A percentile compares a stretch with the other conserved stretches of the same genome.
phyloP scores from a whole-genome alignment of 2,329 filamentous ascomycete species.

The Drechslera avenae region DNA sequence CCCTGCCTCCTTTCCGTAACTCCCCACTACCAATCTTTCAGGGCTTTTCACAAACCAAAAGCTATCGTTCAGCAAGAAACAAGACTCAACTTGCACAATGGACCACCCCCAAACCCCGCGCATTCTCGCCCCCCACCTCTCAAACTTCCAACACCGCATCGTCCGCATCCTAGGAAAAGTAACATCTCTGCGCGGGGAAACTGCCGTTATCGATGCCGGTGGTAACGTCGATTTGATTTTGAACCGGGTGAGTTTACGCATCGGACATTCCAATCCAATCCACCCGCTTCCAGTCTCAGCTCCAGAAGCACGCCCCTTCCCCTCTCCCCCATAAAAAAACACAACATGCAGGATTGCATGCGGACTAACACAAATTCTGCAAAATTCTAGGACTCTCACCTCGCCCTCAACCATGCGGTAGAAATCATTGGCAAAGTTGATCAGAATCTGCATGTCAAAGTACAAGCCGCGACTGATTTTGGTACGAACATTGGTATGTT shows the following conservation, averaged over 20 bases:
- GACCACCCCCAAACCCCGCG: constrained; percentile 67
- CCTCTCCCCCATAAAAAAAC: too few relatives aligned
- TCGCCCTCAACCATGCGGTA: constrained; percentile 70
- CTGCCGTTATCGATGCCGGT: constrained; percentile 77
- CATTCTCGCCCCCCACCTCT: constrained; percentile 79
- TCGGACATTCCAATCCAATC: too few relatives aligned
- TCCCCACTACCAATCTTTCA: not conserved
- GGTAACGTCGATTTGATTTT: constrained; percentile 76
- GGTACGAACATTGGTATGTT: constrained; percentile 70
- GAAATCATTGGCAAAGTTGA: constrained; percentile 84
- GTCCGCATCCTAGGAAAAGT: constrained; percentile 89
- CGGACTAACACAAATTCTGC: too few relatives aligned
- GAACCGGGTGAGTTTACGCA: constrained; percentile 68
- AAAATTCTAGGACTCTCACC: constrained; percentile 66
- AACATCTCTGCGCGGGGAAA: constrained; percentile 77
- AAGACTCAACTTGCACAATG: constrained; percentile 21
- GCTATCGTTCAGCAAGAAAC: too few relatives aligned
- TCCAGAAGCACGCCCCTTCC: too few relatives aligned
- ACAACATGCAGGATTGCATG: too few relatives aligned
- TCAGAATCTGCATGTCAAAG: constrained; percentile 72
- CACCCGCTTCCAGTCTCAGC: too few relatives aligned
- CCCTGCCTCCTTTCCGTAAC: not conserved
- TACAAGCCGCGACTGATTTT: constrained; percentile 71
- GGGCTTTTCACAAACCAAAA: too few relatives aligned
- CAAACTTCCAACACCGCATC: constrained; percentile 70